phyloP scores from a whole-genome alignment of 495 filamentous ascomycete genomes.

The Penicillium psychrofluorescens region DNA sequence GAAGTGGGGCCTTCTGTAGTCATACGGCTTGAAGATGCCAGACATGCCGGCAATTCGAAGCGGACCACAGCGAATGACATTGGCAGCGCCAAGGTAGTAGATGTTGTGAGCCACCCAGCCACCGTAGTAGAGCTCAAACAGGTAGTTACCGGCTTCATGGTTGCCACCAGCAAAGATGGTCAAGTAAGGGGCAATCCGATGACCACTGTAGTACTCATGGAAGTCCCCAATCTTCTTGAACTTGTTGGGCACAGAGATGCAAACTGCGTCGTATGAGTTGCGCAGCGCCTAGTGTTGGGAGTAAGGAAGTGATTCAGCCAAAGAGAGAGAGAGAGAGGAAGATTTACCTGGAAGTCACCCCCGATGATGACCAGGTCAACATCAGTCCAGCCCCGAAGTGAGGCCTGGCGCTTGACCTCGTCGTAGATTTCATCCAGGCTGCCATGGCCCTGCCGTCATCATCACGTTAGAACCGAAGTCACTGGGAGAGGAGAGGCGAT shows the following conservation, averaged over 20 bases:
- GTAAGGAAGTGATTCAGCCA: not conserved
- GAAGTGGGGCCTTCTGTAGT: conserved; percentile 72
- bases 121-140: conserved; percentile 90
- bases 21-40: conserved; percentile 85
- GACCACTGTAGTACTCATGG: conserved; percentile 82
- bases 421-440: conserved; percentile 85
- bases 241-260: conserved; percentile 79
- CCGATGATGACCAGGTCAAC: conserved; percentile 84
- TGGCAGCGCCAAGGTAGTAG: conserved; percentile 90
- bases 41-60: conserved; percentile 85
- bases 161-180: conserved; percentile 93
- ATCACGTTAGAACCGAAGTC: not conserved
- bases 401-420: conserved; percentile 54
- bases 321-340: not conserved
- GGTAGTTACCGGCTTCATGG: conserved; percentile 81
- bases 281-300: conserved; percentile 57
- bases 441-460: conserved; percentile 66
- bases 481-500: not conserved
- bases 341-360: conserved; percentile 75
- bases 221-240: conserved; percentile 85
- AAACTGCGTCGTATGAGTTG: conserved; percentile 77
- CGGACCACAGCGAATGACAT: conserved; percentile 72
- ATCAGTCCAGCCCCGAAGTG: conserved; percentile 61
- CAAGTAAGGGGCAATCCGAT: conserved; percentile 68
- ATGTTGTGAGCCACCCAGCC: conserved; percentile 97